Evolutionary conservation across 176 grass and related monocot genomes (phyloP).

Genomic region (Cenchrus purpureus): DNA sequence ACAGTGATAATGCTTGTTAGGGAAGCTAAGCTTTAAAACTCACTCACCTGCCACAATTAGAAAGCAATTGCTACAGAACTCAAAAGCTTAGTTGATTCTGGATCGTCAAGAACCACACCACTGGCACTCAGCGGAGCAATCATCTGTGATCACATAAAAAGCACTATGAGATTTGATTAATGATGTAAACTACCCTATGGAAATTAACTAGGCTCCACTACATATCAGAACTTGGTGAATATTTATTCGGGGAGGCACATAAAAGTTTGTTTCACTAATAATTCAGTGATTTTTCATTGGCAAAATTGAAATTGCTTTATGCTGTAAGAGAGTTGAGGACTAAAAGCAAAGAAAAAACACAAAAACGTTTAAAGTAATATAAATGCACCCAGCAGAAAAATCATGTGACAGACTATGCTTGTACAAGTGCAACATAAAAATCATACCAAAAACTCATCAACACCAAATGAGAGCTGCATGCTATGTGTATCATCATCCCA

Average conservation of each 20-base stretch:
- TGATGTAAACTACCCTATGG: conserved; percentile 25
- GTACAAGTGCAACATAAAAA: conserved; percentile 21
- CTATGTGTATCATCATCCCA: conserved; percentile 93
- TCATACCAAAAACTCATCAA: conserved; percentile 84
- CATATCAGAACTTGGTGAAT: background rate
- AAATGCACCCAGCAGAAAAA: conserved; percentile 24
- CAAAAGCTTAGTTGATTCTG: conserved; percentile 95
- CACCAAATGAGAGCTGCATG: conserved; percentile 86
- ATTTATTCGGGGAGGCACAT: background rate
- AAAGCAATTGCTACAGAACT: conserved; percentile 96
- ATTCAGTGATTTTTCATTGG: conserved; percentile 27
- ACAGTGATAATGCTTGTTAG: background rate
- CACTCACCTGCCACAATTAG: conserved; percentile 93
- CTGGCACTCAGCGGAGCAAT: conserved; percentile 93
- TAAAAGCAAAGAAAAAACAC: background rate
- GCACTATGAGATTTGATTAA: conserved; percentile 33
- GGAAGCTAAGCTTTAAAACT: conserved; percentile 27
- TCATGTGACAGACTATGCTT: background rate
- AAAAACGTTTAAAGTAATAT: background rate
- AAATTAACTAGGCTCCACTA: background rate
- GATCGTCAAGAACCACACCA: conserved; percentile 91
- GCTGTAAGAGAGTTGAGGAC: background rate
- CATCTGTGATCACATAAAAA: conserved; percentile 55
- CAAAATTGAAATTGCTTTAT: conserved; percentile 19
- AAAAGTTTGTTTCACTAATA: background rate